phyloP scores from a whole-genome alignment of 257 asterid species.

The Solanum corneliomulleri region DNA sequence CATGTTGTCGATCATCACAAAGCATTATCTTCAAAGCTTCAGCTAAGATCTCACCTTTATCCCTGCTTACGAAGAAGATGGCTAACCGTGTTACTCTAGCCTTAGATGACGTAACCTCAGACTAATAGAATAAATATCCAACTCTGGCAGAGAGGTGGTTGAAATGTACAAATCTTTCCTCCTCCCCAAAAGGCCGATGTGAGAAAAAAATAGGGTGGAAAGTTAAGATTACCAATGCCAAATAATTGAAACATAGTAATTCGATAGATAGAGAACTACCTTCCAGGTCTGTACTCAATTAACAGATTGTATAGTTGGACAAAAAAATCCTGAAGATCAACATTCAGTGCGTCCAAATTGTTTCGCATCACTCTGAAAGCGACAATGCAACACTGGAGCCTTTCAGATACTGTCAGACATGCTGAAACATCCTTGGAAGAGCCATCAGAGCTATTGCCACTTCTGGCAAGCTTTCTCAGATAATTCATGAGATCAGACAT shows the following conservation, averaged over 20 bases:
- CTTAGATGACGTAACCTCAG: neutral
- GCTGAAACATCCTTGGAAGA: slow-evolving; percentile 28
- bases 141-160: neutral
- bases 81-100: neutral
- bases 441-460: slow-evolving; percentile 26
- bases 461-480: slow-evolving; percentile 76
- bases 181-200: neutral
- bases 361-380: slow-evolving; percentile 88
- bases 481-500: slow-evolving; percentile 86
- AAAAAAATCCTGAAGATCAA: slow-evolving; percentile 84
- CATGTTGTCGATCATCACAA: slow-evolving; percentile 91
- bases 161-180: neutral
- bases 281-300: slow-evolving; percentile 85
- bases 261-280: slow-evolving; percentile 30
- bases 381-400: slow-evolving; percentile 84
- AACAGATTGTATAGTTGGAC: slow-evolving; percentile 73
- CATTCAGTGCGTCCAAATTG: slow-evolving; percentile 89
- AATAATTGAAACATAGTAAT: neutral
- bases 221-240: neutral
- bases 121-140: neutral
- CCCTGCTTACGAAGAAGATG: slow-evolving; percentile 36
- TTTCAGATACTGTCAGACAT: slow-evolving; percentile 58
- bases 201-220: neutral
- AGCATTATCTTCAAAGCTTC: slow-evolving; percentile 90
- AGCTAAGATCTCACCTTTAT: slow-evolving; percentile 72